Percentiles rank a stretch among this genome's conserved stretches.
phyloP scores from a whole-genome alignment of 2,329 filamentous ascomycete genomes.

The Atkinsonella texensis region DNA sequence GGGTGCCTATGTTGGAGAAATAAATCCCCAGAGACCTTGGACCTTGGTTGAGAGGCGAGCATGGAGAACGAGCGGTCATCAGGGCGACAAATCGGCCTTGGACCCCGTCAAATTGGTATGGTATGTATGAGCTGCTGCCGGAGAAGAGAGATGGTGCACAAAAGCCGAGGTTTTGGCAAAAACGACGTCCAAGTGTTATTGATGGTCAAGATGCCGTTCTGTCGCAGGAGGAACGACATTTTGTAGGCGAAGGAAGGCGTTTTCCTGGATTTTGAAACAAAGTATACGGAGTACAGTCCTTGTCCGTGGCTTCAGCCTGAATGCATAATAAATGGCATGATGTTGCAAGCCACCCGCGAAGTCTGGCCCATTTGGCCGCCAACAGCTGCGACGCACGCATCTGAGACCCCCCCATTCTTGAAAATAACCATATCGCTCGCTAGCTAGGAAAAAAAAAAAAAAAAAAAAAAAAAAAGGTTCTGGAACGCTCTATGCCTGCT shows the following conservation, averaged over 20 bases:
- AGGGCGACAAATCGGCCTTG: conserved; percentile 16
- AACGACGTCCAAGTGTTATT: conserved; percentile 26
- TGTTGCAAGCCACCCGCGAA: neutral
- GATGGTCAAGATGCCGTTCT: conserved; percentile 29
- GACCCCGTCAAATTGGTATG: no score
- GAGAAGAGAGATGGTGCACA: conserved; percentile 28
- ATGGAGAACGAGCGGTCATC: conserved; percentile 30
- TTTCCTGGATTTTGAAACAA: neutral
- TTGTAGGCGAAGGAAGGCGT: conserved; percentile 16
- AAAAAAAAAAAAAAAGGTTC: no score
- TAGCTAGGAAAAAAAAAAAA: no score
- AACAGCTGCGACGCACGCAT: no score
- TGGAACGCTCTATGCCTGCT: no score
- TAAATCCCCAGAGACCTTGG: conserved; percentile 27
- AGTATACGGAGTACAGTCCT: neutral
- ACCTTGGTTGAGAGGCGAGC: conserved; percentile 31
- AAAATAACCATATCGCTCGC: no score
- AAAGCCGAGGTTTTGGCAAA: conserved; percentile 22
- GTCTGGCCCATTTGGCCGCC: no score
- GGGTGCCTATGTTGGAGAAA: conserved; percentile 27
- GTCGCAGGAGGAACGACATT: conserved; percentile 18
- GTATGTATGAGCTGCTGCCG: conserved; percentile 21
- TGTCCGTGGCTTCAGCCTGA: conserved; percentile 2
- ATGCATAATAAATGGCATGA: neutral
- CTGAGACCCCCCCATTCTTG: no score